Evolutionary conservation across 768 basidiomycete genomes (phyloP), one percentile per base, ranked within the genome.

Genomic region (Lyophyllum shimeji): DNA sequence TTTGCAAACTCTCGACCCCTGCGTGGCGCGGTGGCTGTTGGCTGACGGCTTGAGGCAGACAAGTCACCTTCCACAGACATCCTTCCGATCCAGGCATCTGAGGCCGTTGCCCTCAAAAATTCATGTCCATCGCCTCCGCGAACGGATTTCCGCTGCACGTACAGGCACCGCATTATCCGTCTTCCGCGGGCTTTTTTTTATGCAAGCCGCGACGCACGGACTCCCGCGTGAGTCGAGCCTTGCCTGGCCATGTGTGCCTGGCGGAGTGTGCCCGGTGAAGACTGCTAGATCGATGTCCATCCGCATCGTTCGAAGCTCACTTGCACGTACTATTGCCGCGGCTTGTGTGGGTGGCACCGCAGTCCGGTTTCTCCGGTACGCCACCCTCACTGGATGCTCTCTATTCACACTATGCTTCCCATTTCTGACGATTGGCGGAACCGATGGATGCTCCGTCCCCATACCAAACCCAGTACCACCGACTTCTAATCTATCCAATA

Each of bases 291-390:
- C 47, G 15, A 37, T 34, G 42, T 50, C 33, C 29, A 37, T 52
- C 55, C 55, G 40, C 46, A 31, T 20, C 27, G 23, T 23, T 5
- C 39, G 8, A n/a, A 48, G 23, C 15, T 12, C 45, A 17, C 21
- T 50, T 6, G n/a, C 9, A 25, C n/a, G 17, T 23, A 21, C 11
- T 46, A 42, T 49, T 53, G 27, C 52, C 55, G 52, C 52, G 59
- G 52, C 27, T 48, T 33, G 27, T 29, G 15, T 12, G 55, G 18
- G 7, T 46, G 40, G 27, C 33, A 31, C 40, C 56, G 46, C 50
- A 48, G 8, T 27, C 53, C 57, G 57, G 45, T 34, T 29, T 50
- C 53, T 53, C 50, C 54, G 60, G 57, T 61, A 51, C 60, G 60
- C 60, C 60, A 61, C 57, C 29, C 37, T 50, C 50, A 21, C 49